phyloP scores from a whole-genome alignment of 225 moss, liverwort and hornwort species.

The Rhytidiadelphus loreus region DNA sequence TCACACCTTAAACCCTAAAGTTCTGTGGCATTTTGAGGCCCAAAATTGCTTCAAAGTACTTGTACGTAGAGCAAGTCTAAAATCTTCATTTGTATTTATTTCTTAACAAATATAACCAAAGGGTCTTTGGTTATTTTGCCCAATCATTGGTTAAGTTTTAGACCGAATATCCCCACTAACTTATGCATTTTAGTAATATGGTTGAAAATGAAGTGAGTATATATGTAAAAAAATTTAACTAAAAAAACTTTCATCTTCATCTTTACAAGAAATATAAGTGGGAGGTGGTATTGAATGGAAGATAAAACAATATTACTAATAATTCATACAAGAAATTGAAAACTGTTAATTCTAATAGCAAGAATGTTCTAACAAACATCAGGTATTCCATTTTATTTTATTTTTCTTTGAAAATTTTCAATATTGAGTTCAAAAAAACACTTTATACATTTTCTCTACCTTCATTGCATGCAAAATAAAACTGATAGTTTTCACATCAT shows the following conservation, averaged over 20 bases:
- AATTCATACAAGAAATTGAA: too few species aligned
- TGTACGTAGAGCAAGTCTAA: accelerated
- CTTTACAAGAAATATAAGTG: background rate
- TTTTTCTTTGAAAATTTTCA: background rate
- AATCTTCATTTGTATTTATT: too few species aligned
- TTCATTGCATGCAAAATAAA: background rate
- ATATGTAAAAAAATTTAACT: background rate
- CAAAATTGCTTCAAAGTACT: background rate
- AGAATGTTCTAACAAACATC: background rate
- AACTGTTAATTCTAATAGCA: accelerated
- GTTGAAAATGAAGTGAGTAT: background rate
- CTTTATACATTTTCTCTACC: background rate
- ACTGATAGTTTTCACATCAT: background rate
- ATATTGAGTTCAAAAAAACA: background rate
- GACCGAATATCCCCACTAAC: accelerated
- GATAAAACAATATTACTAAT: background rate
- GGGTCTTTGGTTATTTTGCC: background rate
- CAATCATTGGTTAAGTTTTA: background rate
- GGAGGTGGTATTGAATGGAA: background rate
- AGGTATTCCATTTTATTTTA: accelerated
- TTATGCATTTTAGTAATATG: background rate
- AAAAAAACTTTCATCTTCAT: too few species aligned
- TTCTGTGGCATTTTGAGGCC: accelerated
- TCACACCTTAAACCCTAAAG: background rate
- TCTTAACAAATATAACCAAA: too few species aligned